Evolutionary conservation across 768 basidiomycete species (phyloP), one percentile per base, ranked within the genome.

Genomic region (Coprinopsis marcescibilis): DNA sequence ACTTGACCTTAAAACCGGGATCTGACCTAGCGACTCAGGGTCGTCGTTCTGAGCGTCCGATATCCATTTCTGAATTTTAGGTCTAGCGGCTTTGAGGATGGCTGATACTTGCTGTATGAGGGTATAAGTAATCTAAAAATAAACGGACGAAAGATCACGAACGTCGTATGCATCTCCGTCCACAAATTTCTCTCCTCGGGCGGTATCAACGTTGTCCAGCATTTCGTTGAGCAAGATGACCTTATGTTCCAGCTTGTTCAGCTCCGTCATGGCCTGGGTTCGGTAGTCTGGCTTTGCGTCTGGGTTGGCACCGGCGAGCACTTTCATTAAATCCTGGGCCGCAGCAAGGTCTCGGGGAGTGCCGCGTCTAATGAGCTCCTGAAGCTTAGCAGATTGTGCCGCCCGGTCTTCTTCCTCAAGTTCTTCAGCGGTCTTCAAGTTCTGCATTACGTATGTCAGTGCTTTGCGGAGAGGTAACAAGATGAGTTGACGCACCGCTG

Each of bases 31-130:
- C 25, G 90, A 88, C 53, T 93, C 91, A 2, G 90, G 80, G 64
- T 94, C 91, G 32, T 92, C 85, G 2, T 81, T 74, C 57, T 92
- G 86, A 14, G 91, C 92, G 55, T 97, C 92, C 8, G 87, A 89
- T 48, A 98, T 89, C 95, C 96, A 98, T 58, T 92, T 95, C 65
- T 99, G 96, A 36, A 98, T 78, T 69, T 88, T 97, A 0, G 96
- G 96, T 38, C 93, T 77, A 2, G 94, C 93, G 36, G 77, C 76
- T 23, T 70, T 73, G 12, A 96, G 77, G 30, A 95, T 82, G 0
- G 79, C 68, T 0, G 95, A 87, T 2, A 98, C 92, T 83, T 99
- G 96, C 85, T 90, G 57, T 24, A 52, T 24, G 38, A 38, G 45
- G 51, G 50, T 24, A 52, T 23, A 27, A 45, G 49, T 26, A 43